These are phyloP conservation scores for Fusarium nisikadoi DNA, from an alignment of 2,329 filamentous ascomycete species.

Conservation along the genomic window DNA sequence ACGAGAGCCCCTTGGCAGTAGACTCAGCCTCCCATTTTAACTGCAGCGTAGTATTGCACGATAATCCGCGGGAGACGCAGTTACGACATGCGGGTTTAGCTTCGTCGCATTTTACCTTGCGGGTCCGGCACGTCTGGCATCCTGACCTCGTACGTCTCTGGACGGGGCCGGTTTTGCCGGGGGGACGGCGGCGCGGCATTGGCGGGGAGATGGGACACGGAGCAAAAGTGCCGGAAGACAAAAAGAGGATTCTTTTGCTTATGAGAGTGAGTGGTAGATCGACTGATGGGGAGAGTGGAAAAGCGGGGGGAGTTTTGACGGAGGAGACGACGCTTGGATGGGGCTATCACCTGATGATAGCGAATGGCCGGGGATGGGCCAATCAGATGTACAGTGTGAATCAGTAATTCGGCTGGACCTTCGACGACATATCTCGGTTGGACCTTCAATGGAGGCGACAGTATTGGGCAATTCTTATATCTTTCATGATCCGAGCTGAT, in stretches of 20 bases:
- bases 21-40: slow-evolving; percentile 48
- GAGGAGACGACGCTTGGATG: neutral
- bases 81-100: slow-evolving; percentile 33
- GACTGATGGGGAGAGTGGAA: slow-evolving; percentile 6
- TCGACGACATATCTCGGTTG: neutral
- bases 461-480: neutral
- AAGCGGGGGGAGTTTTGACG: slow-evolving; percentile 21
- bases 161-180: slow-evolving; percentile 21
- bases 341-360: slow-evolving; percentile 25
- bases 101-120: slow-evolving; percentile 43
- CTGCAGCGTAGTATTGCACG: slow-evolving; percentile 23
- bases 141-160: slow-evolving; percentile 36
- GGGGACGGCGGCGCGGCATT: slow-evolving; percentile 36
- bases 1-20: slow-evolving; percentile 39
- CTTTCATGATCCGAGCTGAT: neutral
- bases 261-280: neutral
- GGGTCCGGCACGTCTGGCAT: slow-evolving; percentile 39
- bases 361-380: neutral
- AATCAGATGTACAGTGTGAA: slow-evolving; percentile 2
- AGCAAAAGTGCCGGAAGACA: neutral
- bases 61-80: slow-evolving; percentile 26
- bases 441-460: neutral
- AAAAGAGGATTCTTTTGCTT: neutral
- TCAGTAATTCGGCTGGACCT: slow-evolving; percentile 29
- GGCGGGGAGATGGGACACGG: neutral